phyloP scores from a whole-genome alignment of 164 flowering plant species.

The Platanus orientalis region DNA sequence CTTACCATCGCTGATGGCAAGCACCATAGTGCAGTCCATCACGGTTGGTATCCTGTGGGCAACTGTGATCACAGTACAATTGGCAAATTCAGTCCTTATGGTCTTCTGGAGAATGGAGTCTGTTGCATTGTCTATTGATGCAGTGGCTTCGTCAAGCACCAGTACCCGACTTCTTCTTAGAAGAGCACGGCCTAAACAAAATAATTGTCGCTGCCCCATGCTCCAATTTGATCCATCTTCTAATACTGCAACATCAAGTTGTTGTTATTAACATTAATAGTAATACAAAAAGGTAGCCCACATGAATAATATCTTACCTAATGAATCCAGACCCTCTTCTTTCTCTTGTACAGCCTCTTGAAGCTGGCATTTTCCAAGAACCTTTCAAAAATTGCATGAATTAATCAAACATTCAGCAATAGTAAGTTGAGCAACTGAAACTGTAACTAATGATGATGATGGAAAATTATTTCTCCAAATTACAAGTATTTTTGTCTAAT shows the following conservation, averaged over 20 bases:
- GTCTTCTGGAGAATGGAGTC: constrained; percentile 54
- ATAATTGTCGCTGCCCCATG: constrained; percentile 64
- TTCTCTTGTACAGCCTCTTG: constrained; percentile 48
- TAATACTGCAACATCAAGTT: constrained; percentile 32
- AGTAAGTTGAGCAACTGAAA: neutral
- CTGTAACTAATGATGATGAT: neutral
- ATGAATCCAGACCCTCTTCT: constrained; percentile 47
- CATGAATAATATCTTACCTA: constrained; percentile 27
- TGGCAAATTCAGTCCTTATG: constrained; percentile 52
- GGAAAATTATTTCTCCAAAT: no score
- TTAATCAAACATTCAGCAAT: neutral
- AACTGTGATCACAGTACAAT: constrained; percentile 59
- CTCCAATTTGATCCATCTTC: constrained; percentile 78
- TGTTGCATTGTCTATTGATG: constrained; percentile 63
- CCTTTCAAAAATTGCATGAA: constrained; percentile 27
- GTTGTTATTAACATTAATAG: neutral
- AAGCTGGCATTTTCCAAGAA: constrained; percentile 66
- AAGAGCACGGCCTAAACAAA: constrained; percentile 66
- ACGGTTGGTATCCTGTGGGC: constrained; percentile 77
- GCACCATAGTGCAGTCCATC: constrained; percentile 68
- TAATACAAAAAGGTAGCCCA: neutral
- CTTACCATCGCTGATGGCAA: constrained; percentile 53
- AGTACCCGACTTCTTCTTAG: constrained; percentile 49
- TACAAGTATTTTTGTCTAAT: no score
- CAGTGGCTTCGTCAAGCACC: constrained; percentile 80